Evolutionary conservation across 139 green algal genomes (phyloP).

Genomic region (Chlorella sp.): DNA sequence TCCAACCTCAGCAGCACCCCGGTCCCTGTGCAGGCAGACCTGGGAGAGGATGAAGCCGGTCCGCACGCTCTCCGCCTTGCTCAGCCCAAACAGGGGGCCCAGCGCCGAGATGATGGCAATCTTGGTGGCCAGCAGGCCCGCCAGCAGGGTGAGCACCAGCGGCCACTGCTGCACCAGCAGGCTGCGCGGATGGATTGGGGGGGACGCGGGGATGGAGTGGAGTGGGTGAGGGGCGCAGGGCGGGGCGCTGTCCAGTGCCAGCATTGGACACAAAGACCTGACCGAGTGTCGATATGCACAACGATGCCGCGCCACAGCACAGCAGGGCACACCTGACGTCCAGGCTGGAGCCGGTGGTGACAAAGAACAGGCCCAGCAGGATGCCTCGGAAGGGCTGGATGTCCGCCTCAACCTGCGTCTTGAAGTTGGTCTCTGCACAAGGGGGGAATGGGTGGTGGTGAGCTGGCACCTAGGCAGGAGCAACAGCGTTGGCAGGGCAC

Average conservation of each 20-base stretch:
- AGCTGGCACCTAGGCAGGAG: too few relatives aligned
- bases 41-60: slow-evolving; percentile 86
- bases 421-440: slow-evolving; percentile 80
- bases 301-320: too few relatives aligned
- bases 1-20: background rate
- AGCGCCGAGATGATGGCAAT: slow-evolving; percentile 79
- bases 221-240: background rate
- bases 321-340: slow-evolving; percentile 51
- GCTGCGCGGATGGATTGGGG: background rate
- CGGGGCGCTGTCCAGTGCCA: too few relatives aligned
- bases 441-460: too few relatives aligned
- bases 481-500: background rate
- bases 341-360: slow-evolving; percentile 77
- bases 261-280: too few relatives aligned
- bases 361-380: slow-evolving; percentile 95
- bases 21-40: background rate
- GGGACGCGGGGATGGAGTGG: background rate
- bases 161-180: slow-evolving; percentile 74
- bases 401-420: slow-evolving; percentile 84
- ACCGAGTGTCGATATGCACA: too few relatives aligned
- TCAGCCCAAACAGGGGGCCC: slow-evolving; percentile 81
- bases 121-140: slow-evolving; percentile 89
- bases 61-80: slow-evolving; percentile 73
- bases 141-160: slow-evolving; percentile 72
- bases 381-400: slow-evolving; percentile 92